Percentiles rank a stretch among this genome's conserved stretches.
These are phyloP conservation scores for Bocquillonia castaneifolia DNA, from an alignment of 441 rosid species.

Conservation along the genomic window DNA sequence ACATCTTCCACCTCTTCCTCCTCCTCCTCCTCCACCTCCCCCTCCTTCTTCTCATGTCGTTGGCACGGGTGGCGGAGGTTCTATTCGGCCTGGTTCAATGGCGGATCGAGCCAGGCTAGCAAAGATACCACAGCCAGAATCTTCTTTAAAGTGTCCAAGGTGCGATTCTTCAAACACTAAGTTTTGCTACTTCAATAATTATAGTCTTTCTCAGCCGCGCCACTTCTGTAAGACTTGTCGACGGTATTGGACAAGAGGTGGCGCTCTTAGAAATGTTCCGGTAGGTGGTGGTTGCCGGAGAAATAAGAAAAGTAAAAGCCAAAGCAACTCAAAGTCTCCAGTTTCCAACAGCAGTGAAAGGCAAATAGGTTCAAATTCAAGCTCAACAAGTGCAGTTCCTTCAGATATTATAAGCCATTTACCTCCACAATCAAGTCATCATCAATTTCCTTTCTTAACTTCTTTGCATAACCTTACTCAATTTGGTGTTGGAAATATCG, in stretches of 20 bases:
- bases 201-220: conserved; percentile 89
- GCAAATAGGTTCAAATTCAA: conserved; percentile 36
- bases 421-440: conserved; percentile 37
- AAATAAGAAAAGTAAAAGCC: conserved; percentile 64
- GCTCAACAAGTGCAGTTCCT: conserved; percentile 28
- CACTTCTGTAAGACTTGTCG: conserved; percentile 96
- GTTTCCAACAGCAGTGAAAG: conserved; percentile 29
- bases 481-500: conserved; percentile 44
- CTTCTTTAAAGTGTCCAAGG: conserved; percentile 79
- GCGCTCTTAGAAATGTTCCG: conserved; percentile 81
- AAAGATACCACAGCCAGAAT: conserved; percentile 74
- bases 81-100: conserved; percentile 83
- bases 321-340: conserved; percentile 38
- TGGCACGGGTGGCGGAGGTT: conserved; percentile 42
- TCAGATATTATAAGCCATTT: conserved; percentile 36
- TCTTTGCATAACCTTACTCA: conserved; percentile 44
- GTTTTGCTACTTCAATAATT: conserved; percentile 96
- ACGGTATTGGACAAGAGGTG: conserved; percentile 94
- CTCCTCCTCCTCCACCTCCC: conserved; percentile 13
- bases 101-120: conserved; percentile 83
- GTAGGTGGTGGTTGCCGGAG: conserved; percentile 91
- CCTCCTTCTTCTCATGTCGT: conserved; percentile 30
- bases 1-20: conserved; percentile 42
- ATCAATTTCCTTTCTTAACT: conserved; percentile 44
- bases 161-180: conserved; percentile 93